Evolutionary conservation across 768 basidiomycete genomes (phyloP).

Genomic region (Aureoboletus auriporus): DNA sequence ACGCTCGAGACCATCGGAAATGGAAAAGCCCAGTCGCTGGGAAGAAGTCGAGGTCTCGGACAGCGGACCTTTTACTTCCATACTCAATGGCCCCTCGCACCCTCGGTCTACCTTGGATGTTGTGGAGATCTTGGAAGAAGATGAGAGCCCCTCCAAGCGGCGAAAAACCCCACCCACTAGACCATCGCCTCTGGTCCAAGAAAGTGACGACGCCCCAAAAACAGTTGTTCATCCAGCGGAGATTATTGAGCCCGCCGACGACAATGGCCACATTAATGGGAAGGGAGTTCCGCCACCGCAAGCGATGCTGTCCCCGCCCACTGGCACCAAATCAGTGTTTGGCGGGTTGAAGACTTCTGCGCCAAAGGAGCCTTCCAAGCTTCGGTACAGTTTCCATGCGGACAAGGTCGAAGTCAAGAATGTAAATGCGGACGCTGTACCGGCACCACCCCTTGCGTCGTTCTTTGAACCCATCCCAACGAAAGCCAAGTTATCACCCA

Average conservation of each 20-base stretch:
- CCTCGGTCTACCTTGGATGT: not conserved
- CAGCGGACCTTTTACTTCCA: conserved; percentile 9
- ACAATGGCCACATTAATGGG: conserved; percentile 13
- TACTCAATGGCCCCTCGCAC: conserved; percentile 14
- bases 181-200: conserved; percentile 17
- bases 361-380: conserved; percentile 76
- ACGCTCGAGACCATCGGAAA: conserved; percentile 62
- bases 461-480: conserved; percentile 23
- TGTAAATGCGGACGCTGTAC: conserved; percentile 7
- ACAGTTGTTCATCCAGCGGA: conserved; percentile 32
- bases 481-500: conserved; percentile 24
- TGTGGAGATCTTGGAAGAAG: conserved; percentile 37
- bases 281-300: conserved; percentile 6
- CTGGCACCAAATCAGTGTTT: conserved; percentile 19
- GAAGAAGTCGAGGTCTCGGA: conserved; percentile 4
- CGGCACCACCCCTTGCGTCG: conserved; percentile 8
- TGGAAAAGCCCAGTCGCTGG: conserved; percentile 34
- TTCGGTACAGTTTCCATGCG: conserved; percentile 66
- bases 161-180: conserved; percentile 36
- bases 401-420: conserved; percentile 40
- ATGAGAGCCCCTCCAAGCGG: conserved; percentile 43
- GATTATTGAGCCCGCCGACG: conserved; percentile 36
- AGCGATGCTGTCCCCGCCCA: conserved; percentile 17
- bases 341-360: conserved; percentile 44
- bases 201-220: conserved; percentile 29